Base-by-base conservation (phyloP, 192 early-diverging fungal genomes). In the Spinellus fusiger region DNA sequence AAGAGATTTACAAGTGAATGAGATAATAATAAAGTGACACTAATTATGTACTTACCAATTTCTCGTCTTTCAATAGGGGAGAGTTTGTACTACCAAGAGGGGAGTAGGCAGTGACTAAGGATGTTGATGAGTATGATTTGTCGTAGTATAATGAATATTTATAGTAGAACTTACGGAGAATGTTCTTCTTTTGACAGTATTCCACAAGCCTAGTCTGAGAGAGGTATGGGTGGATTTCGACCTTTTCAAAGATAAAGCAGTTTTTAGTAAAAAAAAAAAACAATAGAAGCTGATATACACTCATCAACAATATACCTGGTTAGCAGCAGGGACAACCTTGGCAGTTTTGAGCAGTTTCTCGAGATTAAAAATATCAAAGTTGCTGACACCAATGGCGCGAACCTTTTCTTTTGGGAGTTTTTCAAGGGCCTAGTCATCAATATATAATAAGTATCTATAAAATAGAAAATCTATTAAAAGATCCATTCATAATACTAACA, bases 71-170 rank as follows among this genome's bases (percentile, higher is more conserved):
- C 7, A 62, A 31, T 16, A 69, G 32, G 37, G 67, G 67, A 31
- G 60, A 62, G 23, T 62, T 46, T 1, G 48, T 63, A 32, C 59
- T 61, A 16, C 92, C 92, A 23, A 94, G 75, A 27, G 94, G 92
- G 37, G 84, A 88, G 78, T 93, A 95, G 1, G 85, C 93, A 18
- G 89, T 90, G 35, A 93, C 63, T 22, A 38, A 3, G 23, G 0
- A 18, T 27, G 35, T 40, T n/a, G 20, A 27, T 33, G 34, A 25
- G 18, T 26, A 51, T 22, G 33, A 27, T 5, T 16, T 26, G 18
- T 1, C 31, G 15, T 22, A 26, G 2, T 6, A 13, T 28, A 3
- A 20, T 18, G 9, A 3, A 35, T 48, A 90, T 18, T 86, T 88
- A 32, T 87, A 12, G n/a, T n/a, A n/a, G n/a, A n/a, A 55, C 47